phyloP scores from a whole-genome alignment of 441 rosid genomes.

The Hypseocharis bilobata region DNA sequence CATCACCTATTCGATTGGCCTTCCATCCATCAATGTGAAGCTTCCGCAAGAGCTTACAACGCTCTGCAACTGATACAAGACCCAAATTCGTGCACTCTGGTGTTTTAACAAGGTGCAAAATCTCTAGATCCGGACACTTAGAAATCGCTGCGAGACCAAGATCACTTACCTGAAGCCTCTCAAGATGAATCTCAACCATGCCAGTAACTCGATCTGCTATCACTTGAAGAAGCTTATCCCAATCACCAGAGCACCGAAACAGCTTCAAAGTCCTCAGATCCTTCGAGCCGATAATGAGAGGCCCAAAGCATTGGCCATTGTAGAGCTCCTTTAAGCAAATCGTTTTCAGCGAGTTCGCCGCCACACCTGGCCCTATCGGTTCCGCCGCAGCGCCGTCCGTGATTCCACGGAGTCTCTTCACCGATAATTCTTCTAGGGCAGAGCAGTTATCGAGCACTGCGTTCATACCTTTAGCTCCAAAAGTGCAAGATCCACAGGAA shows the following conservation, averaged over 20 bases:
- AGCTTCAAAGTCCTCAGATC: not conserved
- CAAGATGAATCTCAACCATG: not conserved
- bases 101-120: not conserved
- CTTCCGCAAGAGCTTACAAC: not conserved
- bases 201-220: not conserved
- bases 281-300: not conserved
- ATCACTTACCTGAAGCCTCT: not conserved
- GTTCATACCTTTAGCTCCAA: slow-evolving; percentile 13
- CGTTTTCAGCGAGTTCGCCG: not conserved
- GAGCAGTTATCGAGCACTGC: slow-evolving; percentile 11
- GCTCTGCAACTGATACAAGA: not conserved
- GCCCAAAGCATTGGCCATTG: not conserved
- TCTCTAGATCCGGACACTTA: not conserved
- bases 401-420: slow-evolving; percentile 10
- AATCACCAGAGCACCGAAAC: not conserved
- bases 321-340: not conserved
- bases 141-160: not conserved
- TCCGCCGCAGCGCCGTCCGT: not conserved
- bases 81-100: not conserved
- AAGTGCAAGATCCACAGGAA: slow-evolving; percentile 12
- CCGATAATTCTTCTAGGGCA: slow-evolving; percentile 15
- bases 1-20: too few relatives aligned
- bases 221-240: not conserved
- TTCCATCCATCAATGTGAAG: not conserved
- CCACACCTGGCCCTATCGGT: not conserved